phyloP scores from a whole-genome alignment of 805 yeast species.

The Wickerhamomyces ciferrii region DNA sequence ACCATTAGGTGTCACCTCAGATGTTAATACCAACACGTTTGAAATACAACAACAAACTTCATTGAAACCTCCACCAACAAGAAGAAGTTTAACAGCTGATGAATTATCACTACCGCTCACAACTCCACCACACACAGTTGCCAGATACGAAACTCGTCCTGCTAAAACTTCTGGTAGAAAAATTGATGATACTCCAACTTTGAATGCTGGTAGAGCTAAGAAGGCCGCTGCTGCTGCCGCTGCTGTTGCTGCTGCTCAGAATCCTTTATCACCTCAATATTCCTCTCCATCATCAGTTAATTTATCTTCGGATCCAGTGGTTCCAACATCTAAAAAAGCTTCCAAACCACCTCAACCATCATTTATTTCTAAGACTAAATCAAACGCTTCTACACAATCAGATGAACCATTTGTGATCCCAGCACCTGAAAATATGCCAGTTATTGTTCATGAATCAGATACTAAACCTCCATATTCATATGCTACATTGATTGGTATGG shows the following conservation, averaged over 20 bases:
- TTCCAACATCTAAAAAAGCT: constrained; percentile 2
- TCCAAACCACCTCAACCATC: constrained; percentile 20
- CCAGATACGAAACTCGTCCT: constrained; percentile 12
- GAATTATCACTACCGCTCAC: constrained; percentile 15
- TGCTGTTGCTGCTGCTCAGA: constrained; percentile 1
- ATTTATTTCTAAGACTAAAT: constrained; percentile 11
- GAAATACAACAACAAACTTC: background rate
- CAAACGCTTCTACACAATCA: constrained; percentile 1
- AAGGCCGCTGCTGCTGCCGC: constrained; percentile 1
- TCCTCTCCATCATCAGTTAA: constrained; percentile 18
- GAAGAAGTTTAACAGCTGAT: constrained; percentile 7
- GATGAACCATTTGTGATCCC: constrained; percentile 12
- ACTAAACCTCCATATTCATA: constrained; percentile 90
- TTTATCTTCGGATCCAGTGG: background rate
- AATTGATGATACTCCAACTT: constrained; percentile 20
- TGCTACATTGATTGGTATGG: constrained; percentile 91
- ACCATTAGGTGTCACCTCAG: background rate
- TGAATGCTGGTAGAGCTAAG: constrained; percentile 14
- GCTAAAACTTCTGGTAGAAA: constrained; percentile 7
- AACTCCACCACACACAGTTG: constrained; percentile 24
- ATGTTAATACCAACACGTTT: background rate
- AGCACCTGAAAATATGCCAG: constrained; percentile 20
- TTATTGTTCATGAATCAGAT: constrained; percentile 13
- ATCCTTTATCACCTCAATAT: constrained; percentile 22
- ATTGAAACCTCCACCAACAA: constrained; percentile 1